These are phyloP conservation scores for Parsonsia alboflavescens DNA, from an alignment of 257 asterid species.

Conservation along the genomic window DNA sequence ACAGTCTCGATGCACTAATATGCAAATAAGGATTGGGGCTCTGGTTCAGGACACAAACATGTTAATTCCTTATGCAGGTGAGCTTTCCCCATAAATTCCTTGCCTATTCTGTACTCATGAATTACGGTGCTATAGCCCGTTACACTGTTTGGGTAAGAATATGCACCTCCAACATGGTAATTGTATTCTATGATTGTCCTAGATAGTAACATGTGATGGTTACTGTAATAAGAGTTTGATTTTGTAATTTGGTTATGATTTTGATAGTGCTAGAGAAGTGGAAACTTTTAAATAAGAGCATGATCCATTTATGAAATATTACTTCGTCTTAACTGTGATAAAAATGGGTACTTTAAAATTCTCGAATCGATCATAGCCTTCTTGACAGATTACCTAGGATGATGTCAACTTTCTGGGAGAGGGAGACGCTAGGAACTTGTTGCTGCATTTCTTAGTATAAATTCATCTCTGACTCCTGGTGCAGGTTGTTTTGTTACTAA, in stretches of 20 bases:
- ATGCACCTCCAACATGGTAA: conserved; percentile 1
- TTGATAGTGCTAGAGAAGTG: background rate
- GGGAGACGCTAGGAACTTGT: background rate
- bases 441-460: background rate
- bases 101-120: conserved; percentile 1
- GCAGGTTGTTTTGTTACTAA: background rate
- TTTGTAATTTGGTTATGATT: background rate
- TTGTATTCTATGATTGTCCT: background rate
- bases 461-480: background rate
- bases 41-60: conserved; percentile 79
- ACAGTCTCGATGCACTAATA: conserved; percentile 72
- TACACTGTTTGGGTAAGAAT: background rate
- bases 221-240: background rate
- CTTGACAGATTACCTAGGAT: background rate
- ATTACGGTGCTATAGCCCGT: background rate
- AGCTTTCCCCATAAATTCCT: conserved; percentile 27
- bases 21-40: conserved; percentile 82
- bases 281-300: background rate
- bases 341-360: background rate
- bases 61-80: conserved; percentile 98
- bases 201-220: background rate
- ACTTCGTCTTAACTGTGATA: background rate
- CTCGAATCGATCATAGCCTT: background rate
- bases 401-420: background rate
- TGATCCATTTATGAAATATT: background rate